These are phyloP conservation scores for Erodium trifolium DNA, from an alignment of 441 rosid species.

Conservation along the genomic window DNA sequence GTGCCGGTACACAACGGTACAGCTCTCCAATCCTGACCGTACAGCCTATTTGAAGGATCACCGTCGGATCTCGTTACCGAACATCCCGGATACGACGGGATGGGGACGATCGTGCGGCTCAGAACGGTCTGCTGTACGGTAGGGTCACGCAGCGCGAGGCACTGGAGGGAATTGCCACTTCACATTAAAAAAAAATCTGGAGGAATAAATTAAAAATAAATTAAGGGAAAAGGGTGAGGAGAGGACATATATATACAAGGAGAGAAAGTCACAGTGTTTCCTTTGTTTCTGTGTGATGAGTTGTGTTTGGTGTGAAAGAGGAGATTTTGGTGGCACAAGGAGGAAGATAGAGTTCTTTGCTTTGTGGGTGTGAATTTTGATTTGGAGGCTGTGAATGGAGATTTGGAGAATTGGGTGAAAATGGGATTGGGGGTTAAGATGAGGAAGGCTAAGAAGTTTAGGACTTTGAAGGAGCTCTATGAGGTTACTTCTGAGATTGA, in stretches of 20 bases:
- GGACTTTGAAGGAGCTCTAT: constrained; percentile 21
- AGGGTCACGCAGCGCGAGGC: not conserved
- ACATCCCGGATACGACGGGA: not conserved
- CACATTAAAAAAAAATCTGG: not conserved
- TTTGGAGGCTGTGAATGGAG: not conserved
- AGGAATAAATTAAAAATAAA: not conserved
- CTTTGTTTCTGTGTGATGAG: constrained; percentile 1
- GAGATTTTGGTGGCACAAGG: not conserved
- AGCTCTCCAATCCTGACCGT: not conserved
- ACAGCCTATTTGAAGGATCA: not conserved
- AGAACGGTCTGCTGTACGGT: not conserved
- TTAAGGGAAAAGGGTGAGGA: not conserved
- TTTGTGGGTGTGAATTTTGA: not conserved
- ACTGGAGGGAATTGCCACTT: constrained; percentile 4
- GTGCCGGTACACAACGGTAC: not conserved
- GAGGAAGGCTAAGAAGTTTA: constrained; percentile 19
- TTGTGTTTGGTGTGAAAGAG: not conserved
- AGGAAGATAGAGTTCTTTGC: not conserved
- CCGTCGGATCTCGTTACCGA: constrained; percentile 1
- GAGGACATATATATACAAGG: constrained; percentile 7
- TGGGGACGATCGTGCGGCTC: not conserved
- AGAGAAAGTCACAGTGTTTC: not conserved
- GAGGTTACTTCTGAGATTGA: constrained; percentile 8
- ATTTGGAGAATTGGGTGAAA: constrained; percentile 8
- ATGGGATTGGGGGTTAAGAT: constrained; percentile 11